Evolutionary conservation across 1,284 basidiomycete genomes (phyloP), one percentile per base, ranked within the genome.

Genomic region (Mycena citricolor): DNA sequence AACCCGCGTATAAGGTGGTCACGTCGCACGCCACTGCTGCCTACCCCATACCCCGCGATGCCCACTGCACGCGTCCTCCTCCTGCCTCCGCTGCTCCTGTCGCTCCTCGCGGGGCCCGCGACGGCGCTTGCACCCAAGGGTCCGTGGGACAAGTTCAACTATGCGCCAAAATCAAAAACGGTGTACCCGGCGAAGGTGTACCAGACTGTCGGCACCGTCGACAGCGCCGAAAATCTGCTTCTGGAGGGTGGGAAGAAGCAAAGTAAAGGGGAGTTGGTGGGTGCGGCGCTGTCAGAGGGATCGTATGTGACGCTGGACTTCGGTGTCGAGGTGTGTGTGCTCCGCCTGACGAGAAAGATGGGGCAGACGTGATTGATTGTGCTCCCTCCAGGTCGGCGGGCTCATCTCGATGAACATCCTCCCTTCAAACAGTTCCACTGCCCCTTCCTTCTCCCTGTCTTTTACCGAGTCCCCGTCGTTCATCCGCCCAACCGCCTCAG

Each of bases 391-490:
- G 71, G 66, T 76, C 37, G 73, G 72, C 5, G 73, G 73, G 1
- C 56, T 72, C 34, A 69, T 74, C 26, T 72, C 73, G 1, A 41
- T 74, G 30, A 68, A 62, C 40, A 59, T 74, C 37, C 29, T 41
- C 12, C 3, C 31, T 0, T 11, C 35, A n/a, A 50, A 60, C 5
- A 50, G 62, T 2, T 50, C 57, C 4, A 59, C 67, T 5, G 51
- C 61, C 1, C 57, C 19, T 12, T 36, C 34, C 13, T 11, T 73
- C n/a, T 58, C 69, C 0, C 67, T 76, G 16, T 66, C 72, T 0
- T 76, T 73, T 61, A 70, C 70, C 4, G 73, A 76, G 52, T 75
- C 72, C 0, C 66, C 73, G 1, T 34, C 59, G 14, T 74, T 70
- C 59, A 70, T 74, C 25, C 65, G 68, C 8, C 67, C 71, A 2